Evolutionary conservation across 306 rosid species (phyloP).

Genomic region (Vigna radiata): DNA sequence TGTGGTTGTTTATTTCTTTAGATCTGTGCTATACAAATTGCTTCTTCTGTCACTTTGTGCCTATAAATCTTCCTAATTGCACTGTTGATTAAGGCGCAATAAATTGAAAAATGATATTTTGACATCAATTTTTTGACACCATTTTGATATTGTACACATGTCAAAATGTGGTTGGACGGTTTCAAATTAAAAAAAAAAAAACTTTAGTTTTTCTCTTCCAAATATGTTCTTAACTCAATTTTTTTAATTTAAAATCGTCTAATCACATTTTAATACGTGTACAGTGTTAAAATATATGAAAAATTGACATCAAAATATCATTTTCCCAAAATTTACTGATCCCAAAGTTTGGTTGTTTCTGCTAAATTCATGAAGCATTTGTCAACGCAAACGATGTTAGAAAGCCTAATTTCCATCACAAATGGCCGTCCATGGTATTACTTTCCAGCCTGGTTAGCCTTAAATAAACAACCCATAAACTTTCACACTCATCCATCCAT

Average conservation of each 20-base stretch:
- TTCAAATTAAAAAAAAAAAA: too few species aligned
- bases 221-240: too few species aligned
- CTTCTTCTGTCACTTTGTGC: slow-evolving; percentile 6
- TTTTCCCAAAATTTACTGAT: too few species aligned
- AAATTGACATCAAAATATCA: too few species aligned
- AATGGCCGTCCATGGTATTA: slow-evolving; percentile 42
- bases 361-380: slow-evolving; percentile 26
- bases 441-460: slow-evolving; percentile 49
- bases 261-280: too few species aligned
- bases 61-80: background rate
- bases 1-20: slow-evolving; percentile 25
- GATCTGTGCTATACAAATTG: slow-evolving; percentile 28
- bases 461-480: slow-evolving; percentile 29
- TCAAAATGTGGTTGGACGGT: too few species aligned
- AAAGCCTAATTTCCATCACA: slow-evolving; percentile 47
- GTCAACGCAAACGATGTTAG: slow-evolving; percentile 35
- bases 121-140: too few species aligned
- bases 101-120: too few species aligned
- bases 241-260: too few species aligned
- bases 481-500: slow-evolving; percentile 21
- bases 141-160: too few species aligned
- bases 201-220: too few species aligned
- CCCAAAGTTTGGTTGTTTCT: slow-evolving; percentile 15
- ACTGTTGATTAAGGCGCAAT: background rate
- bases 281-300: too few species aligned